Percentiles rank a stretch among this genome's conserved stretches.
These are phyloP conservation scores for Clonostachys sp. DNA, from an alignment of 2,329 filamentous ascomycete genomes.

Conservation along the genomic window DNA sequence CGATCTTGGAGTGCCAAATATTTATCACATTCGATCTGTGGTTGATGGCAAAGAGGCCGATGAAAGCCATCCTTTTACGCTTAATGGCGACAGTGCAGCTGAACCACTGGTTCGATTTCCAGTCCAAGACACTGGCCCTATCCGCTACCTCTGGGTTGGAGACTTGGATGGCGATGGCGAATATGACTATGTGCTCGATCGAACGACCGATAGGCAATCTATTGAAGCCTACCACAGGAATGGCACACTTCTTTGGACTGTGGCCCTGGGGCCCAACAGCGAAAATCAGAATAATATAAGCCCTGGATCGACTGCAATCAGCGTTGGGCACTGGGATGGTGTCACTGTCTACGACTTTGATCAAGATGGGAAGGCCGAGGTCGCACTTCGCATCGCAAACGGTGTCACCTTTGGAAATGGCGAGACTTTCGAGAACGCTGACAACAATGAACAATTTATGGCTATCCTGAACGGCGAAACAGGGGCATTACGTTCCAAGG, in stretches of 20 bases:
- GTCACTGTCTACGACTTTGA: slow-evolving; percentile 15
- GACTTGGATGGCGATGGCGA: slow-evolving; percentile 13
- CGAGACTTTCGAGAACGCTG: slow-evolving; percentile 3
- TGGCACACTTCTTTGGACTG: slow-evolving; percentile 10
- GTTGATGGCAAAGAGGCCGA: background rate
- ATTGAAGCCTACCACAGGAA: slow-evolving; percentile 10
- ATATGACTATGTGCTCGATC: slow-evolving; percentile 12
- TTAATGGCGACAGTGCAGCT: background rate
- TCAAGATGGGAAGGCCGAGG: slow-evolving; percentile 11
- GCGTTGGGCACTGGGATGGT: slow-evolving; percentile 13
- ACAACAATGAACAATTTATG: slow-evolving; percentile 10
- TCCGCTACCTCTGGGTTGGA: slow-evolving; percentile 15
- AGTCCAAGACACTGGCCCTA: slow-evolving; percentile 6
- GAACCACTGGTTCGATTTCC: slow-evolving; percentile 8
- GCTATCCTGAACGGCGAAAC: slow-evolving; percentile 1
- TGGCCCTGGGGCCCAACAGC: slow-evolving; percentile 11
- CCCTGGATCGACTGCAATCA: slow-evolving; percentile 8
- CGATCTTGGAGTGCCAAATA: background rate
- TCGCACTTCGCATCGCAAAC: slow-evolving; percentile 13
- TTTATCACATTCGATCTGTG: background rate
- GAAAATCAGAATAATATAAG: slow-evolving; percentile 11
- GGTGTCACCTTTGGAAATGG: slow-evolving; percentile 11
- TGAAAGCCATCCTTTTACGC: background rate
- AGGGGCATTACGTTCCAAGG: background rate
- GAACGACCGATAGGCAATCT: slow-evolving; percentile 3